Evolutionary conservation across 345 rosid species (phyloP).

Genomic region (Eucalyptus regnans): DNA sequence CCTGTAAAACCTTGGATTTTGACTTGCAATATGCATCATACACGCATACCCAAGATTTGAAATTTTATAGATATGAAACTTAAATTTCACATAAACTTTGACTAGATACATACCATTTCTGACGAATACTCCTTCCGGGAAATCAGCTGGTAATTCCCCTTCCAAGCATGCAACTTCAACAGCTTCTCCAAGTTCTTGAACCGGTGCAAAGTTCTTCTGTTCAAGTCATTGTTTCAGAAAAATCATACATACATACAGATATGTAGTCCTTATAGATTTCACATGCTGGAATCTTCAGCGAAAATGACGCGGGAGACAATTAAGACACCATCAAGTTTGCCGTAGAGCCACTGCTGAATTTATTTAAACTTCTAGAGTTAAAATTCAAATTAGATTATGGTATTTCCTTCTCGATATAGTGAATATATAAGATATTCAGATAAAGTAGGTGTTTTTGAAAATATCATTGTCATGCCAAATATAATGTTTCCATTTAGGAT

Average conservation of each 20-base stretch:
- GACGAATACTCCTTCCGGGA: neutral
- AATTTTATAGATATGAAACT: neutral
- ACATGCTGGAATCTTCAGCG: neutral
- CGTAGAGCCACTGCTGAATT: neutral
- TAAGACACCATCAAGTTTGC: neutral
- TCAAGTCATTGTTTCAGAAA: neutral
- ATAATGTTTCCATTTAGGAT: neutral
- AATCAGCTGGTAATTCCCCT: neutral
- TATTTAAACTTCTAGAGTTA: neutral
- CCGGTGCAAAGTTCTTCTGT: neutral
- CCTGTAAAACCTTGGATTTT: neutral
- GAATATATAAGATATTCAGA: too few relatives aligned
- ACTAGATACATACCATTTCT: neutral
- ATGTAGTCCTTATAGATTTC: neutral
- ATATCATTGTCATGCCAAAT: neutral
- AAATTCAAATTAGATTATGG: neutral
- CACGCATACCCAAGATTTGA: neutral
- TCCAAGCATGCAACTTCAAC: neutral
- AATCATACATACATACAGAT: neutral
- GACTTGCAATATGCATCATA: neutral
- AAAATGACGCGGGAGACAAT: neutral
- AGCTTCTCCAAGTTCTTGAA: neutral
- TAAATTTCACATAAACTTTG: neutral
- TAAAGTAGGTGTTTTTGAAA: too few relatives aligned
- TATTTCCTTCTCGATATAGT: neutral